phyloP scores from a whole-genome alignment of 2,329 filamentous ascomycete species.

The Venturia oleaginea region DNA sequence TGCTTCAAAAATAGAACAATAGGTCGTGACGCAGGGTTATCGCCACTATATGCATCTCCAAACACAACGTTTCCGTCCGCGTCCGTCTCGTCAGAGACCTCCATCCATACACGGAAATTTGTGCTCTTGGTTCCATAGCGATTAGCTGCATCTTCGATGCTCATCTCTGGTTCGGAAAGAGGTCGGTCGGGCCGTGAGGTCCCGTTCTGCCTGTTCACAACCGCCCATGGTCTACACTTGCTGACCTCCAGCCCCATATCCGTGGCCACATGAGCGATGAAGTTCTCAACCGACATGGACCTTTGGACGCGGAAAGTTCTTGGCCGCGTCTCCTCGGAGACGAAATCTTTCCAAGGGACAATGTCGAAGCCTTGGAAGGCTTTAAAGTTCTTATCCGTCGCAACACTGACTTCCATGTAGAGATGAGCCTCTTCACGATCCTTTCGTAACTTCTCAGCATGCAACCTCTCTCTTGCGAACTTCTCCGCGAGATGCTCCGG shows the following conservation, averaged over 20 bases:
- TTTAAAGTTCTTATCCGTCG: slow-evolving; percentile 73
- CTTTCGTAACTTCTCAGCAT: slow-evolving; percentile 67
- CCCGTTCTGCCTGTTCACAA: slow-evolving; percentile 98
- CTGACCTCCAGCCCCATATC: slow-evolving; percentile 61
- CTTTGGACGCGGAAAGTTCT: slow-evolving; percentile 64
- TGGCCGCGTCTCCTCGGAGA: slow-evolving; percentile 55
- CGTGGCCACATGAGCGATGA: slow-evolving; percentile 60
- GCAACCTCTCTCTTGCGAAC: slow-evolving; percentile 72
- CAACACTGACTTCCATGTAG: slow-evolving; percentile 75
- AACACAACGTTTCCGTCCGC: slow-evolving; percentile 65
- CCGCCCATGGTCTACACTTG: slow-evolving; percentile 78
- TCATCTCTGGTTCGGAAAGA: slow-evolving; percentile 67
- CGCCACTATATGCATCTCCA: slow-evolving; percentile 54
- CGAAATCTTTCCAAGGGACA: slow-evolving; percentile 51
- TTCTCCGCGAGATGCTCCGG: slow-evolving; percentile 45
- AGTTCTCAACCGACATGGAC: slow-evolving; percentile 65
- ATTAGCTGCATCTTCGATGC: slow-evolving; percentile 52
- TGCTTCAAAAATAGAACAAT: slow-evolving; percentile 89
- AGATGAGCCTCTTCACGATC: slow-evolving; percentile 92
- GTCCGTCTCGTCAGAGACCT: slow-evolving; percentile 57
- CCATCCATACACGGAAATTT: slow-evolving; percentile 75
- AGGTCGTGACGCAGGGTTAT: slow-evolving; percentile 42
- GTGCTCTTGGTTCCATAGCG: slow-evolving; percentile 61
- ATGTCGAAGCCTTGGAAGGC: slow-evolving; percentile 79
- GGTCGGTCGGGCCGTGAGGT: slow-evolving; percentile 86